A percentile compares a stretch with the other conserved stretches of the same genome.
phyloP scores from a whole-genome alignment of 805 yeast species.

The Metschnikowia picachoensis region DNA sequence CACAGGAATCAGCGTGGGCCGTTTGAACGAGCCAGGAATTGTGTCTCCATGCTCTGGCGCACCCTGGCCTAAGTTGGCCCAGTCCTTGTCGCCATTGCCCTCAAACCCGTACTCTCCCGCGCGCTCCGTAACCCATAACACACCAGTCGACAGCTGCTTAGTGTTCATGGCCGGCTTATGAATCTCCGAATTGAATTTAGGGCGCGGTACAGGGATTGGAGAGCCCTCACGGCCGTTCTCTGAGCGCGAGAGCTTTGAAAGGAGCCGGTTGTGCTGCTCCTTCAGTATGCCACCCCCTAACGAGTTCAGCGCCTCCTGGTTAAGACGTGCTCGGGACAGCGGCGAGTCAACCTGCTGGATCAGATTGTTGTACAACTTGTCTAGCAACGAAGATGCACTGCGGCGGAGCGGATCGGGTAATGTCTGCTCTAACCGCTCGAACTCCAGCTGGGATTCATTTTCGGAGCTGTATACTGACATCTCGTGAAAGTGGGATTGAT shows the following conservation, averaged over 20 bases:
- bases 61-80: slow-evolving; percentile 65
- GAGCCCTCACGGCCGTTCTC: slow-evolving; percentile 40
- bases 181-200: slow-evolving; percentile 40
- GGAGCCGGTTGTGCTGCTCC: slow-evolving; percentile 21
- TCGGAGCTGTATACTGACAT: slow-evolving; percentile 10
- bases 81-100: slow-evolving; percentile 34
- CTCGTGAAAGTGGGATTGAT: neutral
- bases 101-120: slow-evolving; percentile 54
- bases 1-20: slow-evolving; percentile 47
- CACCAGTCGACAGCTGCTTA: slow-evolving; percentile 58
- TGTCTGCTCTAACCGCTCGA: slow-evolving; percentile 41
- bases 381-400: slow-evolving; percentile 37
- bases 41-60: slow-evolving; percentile 62
- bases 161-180: slow-evolving; percentile 58
- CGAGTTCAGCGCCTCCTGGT: slow-evolving; percentile 12
- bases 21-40: slow-evolving; percentile 52
- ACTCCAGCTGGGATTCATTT: slow-evolving; percentile 30
- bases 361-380: slow-evolving; percentile 23
- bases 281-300: slow-evolving; percentile 12
- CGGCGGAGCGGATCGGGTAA: slow-evolving; percentile 38
- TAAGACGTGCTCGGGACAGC: slow-evolving; percentile 24
- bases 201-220: slow-evolving; percentile 50
- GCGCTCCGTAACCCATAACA: slow-evolving; percentile 60
- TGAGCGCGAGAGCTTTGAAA: slow-evolving; percentile 27
- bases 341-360: slow-evolving; percentile 18